Percentiles rank a stretch among this genome's conserved stretches.
phyloP scores from a whole-genome alignment of 441 rosid species.

The Jatropha podagrica region DNA sequence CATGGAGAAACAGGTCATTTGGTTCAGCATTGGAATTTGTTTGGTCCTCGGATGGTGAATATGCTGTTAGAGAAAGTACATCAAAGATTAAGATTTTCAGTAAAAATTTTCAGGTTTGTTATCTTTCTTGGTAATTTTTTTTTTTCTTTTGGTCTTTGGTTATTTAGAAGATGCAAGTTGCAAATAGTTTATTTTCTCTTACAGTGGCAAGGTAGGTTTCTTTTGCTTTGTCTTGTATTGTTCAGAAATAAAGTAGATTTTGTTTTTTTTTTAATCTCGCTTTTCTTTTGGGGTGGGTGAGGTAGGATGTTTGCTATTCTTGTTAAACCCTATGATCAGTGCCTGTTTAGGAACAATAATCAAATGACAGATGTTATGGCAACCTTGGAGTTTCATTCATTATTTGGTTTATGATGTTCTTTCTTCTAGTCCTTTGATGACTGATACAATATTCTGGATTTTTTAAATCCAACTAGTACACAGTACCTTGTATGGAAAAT shows the following conservation, averaged over 20 bases:
- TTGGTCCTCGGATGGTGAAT: conserved; percentile 98
- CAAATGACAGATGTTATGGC: not conserved
- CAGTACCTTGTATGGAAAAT: not conserved
- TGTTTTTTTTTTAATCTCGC: not conserved
- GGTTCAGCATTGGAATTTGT: conserved; percentile 96
- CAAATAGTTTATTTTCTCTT: not conserved
- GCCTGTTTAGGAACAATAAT: not conserved
- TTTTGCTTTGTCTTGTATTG: not conserved
- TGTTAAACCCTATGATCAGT: not conserved
- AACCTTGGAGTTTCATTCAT: not conserved
- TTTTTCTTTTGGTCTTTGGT: not conserved
- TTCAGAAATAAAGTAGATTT: too few species aligned
- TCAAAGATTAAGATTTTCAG: conserved; percentile 93
- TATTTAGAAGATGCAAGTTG: not conserved
- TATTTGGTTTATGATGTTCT: not conserved
- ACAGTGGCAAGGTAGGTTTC: not conserved
- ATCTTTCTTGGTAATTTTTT: conserved; percentile 7
- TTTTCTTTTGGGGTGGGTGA: not conserved
- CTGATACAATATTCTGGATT: not conserved
- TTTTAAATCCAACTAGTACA: not conserved
- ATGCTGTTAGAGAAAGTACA: conserved; percentile 96
- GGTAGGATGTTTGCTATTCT: not conserved
- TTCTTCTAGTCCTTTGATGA: not conserved
- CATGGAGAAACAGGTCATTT: conserved; percentile 99
- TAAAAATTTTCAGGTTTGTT: conserved; percentile 87